Conservation (phyloP, 306 rosid genomes). For the Ziziphus jujuba region DNA sequence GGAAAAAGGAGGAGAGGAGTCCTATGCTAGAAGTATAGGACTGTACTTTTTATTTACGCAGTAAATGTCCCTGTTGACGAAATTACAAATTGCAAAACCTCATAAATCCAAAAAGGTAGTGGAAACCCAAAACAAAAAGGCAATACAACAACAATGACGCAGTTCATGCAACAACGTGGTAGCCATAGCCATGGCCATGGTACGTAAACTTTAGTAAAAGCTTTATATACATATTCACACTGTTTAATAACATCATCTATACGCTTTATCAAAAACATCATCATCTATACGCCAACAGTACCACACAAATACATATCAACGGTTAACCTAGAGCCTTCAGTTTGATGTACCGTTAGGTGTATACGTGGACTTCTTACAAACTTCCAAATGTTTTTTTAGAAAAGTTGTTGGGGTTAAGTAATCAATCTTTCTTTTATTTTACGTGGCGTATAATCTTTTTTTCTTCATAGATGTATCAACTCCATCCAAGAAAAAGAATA, state of each 20-base stretch:
- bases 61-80: too few relatives aligned
- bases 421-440: slow-evolving; percentile 40
- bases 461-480: slow-evolving; percentile 60
- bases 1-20: too few relatives aligned
- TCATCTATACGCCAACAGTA: not conserved
- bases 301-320: not conserved
- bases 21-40: too few relatives aligned
- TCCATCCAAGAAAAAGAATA: slow-evolving; percentile 27
- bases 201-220: not conserved
- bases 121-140: too few relatives aligned
- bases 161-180: not conserved
- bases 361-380: slow-evolving; percentile 15
- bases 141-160: not conserved
- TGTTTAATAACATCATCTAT: slow-evolving; percentile 5
- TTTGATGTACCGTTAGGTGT: slow-evolving; percentile 14
- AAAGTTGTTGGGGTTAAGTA: slow-evolving; percentile 69
- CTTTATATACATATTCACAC: not conserved
- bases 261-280: too few relatives aligned
- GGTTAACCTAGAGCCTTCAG: not conserved
- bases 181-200: too few relatives aligned
- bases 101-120: too few relatives aligned
- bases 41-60: too few relatives aligned
- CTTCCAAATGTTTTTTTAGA: not conserved
- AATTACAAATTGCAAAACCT: too few relatives aligned
- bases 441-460: slow-evolving; percentile 45